Evolutionary conservation across 441 rosid genomes (phyloP).

Genomic region (Raphanus hybrid): DNA sequence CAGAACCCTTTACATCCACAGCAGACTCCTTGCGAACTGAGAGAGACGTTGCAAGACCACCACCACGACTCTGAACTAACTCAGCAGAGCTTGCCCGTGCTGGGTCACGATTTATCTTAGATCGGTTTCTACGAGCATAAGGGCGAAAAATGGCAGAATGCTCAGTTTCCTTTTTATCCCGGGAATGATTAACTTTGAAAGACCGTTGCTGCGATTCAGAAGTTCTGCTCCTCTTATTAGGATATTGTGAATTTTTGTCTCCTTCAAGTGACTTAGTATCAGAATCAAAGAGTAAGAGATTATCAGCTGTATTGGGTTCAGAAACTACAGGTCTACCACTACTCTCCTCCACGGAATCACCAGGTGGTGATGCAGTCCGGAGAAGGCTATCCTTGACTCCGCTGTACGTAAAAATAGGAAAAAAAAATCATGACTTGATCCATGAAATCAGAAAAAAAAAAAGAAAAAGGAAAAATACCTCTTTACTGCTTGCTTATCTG

Average conservation of each 20-base stretch:
- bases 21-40: constrained; percentile 53
- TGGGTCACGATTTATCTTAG: constrained; percentile 78
- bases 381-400: constrained; percentile 91
- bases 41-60: constrained; percentile 59
- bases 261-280: constrained; percentile 70
- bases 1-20: constrained; percentile 59
- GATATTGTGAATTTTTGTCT: constrained; percentile 52
- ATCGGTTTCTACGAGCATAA: constrained; percentile 92
- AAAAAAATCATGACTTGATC: constrained; percentile 18
- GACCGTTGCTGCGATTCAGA: constrained; percentile 65
- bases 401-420: constrained; percentile 50
- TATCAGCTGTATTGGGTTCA: constrained; percentile 88
- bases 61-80: constrained; percentile 60
- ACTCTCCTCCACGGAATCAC: constrained; percentile 93
- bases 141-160: constrained; percentile 92
- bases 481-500: constrained; percentile 72
- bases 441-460: constrained; percentile 17
- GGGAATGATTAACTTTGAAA: constrained; percentile 59
- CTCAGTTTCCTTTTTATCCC: constrained; percentile 74
- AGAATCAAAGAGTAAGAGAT: constrained; percentile 73
- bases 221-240: constrained; percentile 56
- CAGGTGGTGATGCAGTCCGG: constrained; percentile 81
- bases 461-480: constrained; percentile 58
- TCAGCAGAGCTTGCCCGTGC: constrained; percentile 77
- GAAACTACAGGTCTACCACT: constrained; percentile 83